phyloP scores from a whole-genome alignment of 805 yeast species.

The Jamesozyma rosinii region DNA sequence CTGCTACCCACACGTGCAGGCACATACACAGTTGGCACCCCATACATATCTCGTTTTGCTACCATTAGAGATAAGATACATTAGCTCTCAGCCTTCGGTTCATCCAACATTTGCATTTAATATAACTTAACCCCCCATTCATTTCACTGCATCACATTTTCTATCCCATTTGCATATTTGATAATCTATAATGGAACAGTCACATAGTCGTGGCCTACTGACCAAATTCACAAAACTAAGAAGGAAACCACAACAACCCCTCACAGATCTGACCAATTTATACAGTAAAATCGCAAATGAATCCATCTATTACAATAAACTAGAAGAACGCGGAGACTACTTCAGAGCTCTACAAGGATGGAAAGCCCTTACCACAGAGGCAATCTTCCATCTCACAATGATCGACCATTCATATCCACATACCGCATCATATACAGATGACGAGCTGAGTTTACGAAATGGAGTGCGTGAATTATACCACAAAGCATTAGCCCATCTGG shows the following conservation, averaged over 20 bases:
- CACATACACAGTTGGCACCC: no score
- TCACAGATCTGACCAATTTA: slow-evolving; percentile 49
- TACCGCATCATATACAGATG: slow-evolving; percentile 32
- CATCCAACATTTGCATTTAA: neutral
- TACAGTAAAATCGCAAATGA: slow-evolving; percentile 55
- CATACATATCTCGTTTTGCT: no score
- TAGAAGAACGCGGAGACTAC: slow-evolving; percentile 46
- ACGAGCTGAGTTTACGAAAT: slow-evolving; percentile 37
- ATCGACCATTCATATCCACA: slow-evolving; percentile 37
- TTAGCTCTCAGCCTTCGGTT: no score
- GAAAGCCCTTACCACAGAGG: slow-evolving; percentile 59
- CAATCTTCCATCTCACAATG: slow-evolving; percentile 45
- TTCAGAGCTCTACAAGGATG: slow-evolving; percentile 61
- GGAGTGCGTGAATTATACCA: slow-evolving; percentile 33
- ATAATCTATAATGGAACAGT: slow-evolving; percentile 5
- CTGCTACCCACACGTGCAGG: no score
- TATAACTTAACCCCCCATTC: neutral
- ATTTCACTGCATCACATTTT: neutral
- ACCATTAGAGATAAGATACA: no score
- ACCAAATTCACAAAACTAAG: slow-evolving; percentile 30
- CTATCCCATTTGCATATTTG: neutral
- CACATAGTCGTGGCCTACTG: slow-evolving; percentile 7
- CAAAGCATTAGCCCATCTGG: slow-evolving; percentile 34
- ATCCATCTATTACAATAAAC: slow-evolving; percentile 45
- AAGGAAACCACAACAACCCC: slow-evolving; percentile 50